Base-by-base conservation (phyloP, 176 grass and related monocot species). In the Cenchrus purpureus region DNA sequence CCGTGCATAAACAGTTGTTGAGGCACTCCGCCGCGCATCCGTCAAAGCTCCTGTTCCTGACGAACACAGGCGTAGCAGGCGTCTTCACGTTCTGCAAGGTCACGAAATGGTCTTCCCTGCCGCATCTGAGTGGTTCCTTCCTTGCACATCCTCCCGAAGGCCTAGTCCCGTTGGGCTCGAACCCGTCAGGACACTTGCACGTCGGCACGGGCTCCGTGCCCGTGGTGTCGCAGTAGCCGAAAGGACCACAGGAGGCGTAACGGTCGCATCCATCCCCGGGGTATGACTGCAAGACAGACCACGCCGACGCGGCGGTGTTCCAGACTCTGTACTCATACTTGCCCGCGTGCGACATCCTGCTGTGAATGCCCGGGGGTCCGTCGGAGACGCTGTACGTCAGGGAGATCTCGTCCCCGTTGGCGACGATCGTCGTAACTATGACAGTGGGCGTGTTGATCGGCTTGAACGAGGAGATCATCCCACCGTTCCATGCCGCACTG, bases 1-100 rank as follows among this genome's bases (percentile, higher is more conserved):
- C 92, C 2, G 65, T 50, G 57, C 92, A 94, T 3, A 86, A 91
- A 77, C 92, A 94, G 67, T 94, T 84, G 22, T 34, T 43, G 3
- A 68, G 55, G 64, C 88, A 94, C 73, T 84, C 37, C 31, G 82
- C 88, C 6, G 62, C 44, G 65, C 80, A 88, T 45, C 52, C 15
- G 17, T 94, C 64, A 0, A 89, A 60, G 42, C 40, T 94, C 43
- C 48, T 20, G 53, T 60, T 94, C 49, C 59, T 62, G 59, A 62
- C 59, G n/a, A 62, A 62, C 59, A 62, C 59, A 9, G 59, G n/a
- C 59, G 12, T 62, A 8, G 59, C 59, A 0, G 59, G 59, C 9
- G 59, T 62, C 59, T 62, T 62, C 59, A 62, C 59, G 9, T n/a
- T n/a, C 59, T 9, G 59, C 59, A 62, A 11, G n/a, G 59, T 62